Conservation (phyloP, 2,329 filamentous ascomycete genomes). For the Cytospora piceae region DNA sequence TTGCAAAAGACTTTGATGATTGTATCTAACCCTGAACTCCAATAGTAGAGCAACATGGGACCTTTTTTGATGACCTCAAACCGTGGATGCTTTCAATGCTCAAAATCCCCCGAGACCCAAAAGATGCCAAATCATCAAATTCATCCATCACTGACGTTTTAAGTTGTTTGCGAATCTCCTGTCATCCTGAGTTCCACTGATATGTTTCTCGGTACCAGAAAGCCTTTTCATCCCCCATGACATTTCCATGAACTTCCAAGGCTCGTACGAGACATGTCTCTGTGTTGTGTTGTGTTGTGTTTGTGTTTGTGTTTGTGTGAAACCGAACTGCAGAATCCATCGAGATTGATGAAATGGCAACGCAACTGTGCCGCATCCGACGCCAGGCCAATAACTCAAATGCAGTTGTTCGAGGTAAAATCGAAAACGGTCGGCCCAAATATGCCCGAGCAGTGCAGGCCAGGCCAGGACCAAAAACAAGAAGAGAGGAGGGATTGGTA, state of each 20-base stretch:
- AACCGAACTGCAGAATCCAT: conserved; percentile 1
- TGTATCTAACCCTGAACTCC: conserved; percentile 30
- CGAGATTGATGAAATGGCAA: conserved; percentile 13
- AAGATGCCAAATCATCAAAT: conserved; percentile 21
- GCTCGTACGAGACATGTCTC: conserved; percentile 9
- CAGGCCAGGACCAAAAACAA: neutral
- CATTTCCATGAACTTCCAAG: conserved; percentile 9
- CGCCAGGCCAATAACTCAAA: conserved; percentile 15
- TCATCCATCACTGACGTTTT: conserved; percentile 21
- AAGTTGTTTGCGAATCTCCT: neutral
- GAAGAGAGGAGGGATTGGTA: conserved; percentile 19
- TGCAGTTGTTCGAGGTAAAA: conserved; percentile 1
- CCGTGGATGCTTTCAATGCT: conserved; percentile 23
- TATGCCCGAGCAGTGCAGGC: conserved; percentile 16
- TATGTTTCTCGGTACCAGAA: conserved; percentile 12
- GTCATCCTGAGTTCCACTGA: conserved; percentile 1
- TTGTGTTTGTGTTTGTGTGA: neutral
- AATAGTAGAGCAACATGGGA: conserved; percentile 15
- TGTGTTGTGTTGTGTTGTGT: neutral
- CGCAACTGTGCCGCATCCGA: conserved; percentile 16
- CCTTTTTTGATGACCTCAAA: conserved; percentile 20
- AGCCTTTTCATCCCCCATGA: neutral
- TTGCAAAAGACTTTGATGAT: neutral
- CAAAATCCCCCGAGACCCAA: conserved; percentile 12
- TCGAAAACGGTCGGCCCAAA: conserved; percentile 5